Evolutionary conservation across 2,329 filamentous ascomycete genomes (phyloP).

Genomic region (Thielaviopsis cerberus): DNA sequence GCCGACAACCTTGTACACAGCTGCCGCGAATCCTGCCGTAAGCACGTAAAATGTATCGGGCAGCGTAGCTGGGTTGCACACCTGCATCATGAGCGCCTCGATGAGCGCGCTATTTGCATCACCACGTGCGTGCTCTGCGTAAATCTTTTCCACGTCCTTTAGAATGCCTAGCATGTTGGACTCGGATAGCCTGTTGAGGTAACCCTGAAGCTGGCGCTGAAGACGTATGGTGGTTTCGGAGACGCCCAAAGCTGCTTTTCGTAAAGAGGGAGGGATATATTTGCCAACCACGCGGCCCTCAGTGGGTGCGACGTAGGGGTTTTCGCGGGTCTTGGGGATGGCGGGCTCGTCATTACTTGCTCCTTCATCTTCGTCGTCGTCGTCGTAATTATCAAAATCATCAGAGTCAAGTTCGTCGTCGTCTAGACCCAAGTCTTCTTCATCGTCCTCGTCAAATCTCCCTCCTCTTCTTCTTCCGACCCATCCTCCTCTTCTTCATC

Average conservation of each 20-base stretch:
- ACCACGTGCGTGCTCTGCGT: slow-evolving; percentile 68
- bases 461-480: slow-evolving; percentile 3
- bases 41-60: slow-evolving; percentile 83
- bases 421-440: slow-evolving; percentile 17
- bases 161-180: slow-evolving; percentile 74
- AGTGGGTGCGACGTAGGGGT: slow-evolving; percentile 68
- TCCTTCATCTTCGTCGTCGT: too few relatives aligned
- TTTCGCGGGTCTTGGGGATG: slow-evolving; percentile 40
- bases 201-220: slow-evolving; percentile 64
- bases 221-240: slow-evolving; percentile 47
- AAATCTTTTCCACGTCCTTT: slow-evolving; percentile 63
- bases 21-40: slow-evolving; percentile 74
- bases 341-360: slow-evolving; percentile 19
- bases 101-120: slow-evolving; percentile 68
- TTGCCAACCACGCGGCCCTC: slow-evolving; percentile 35
- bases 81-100: slow-evolving; percentile 57
- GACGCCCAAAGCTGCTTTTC: slow-evolving; percentile 42
- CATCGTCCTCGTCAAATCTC: slow-evolving; percentile 13
- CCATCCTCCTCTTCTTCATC: slow-evolving; percentile 11
- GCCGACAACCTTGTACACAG: slow-evolving; percentile 71
- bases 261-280: slow-evolving; percentile 77
- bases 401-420: slow-evolving; percentile 15
- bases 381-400: slow-evolving; percentile 13
- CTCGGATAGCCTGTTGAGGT: slow-evolving; percentile 84
- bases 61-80: slow-evolving; percentile 59